Evolutionary conservation across 139 green algal species (phyloP), one percentile per base, ranked within the genome.

Genomic region (Pleodorina starrii): DNA sequence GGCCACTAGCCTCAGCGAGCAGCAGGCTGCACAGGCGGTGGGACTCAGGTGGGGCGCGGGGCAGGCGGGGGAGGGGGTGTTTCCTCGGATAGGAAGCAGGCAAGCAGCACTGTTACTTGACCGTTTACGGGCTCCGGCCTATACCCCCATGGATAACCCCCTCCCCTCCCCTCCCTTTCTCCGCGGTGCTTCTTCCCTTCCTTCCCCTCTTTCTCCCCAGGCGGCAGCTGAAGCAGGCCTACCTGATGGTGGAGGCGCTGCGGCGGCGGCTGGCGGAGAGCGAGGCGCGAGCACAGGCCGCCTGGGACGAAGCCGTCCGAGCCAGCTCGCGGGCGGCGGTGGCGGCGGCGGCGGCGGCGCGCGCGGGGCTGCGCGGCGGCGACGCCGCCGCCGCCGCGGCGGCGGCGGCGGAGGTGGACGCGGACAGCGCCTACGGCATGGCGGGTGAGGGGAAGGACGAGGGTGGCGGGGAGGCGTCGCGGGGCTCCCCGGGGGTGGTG

Each of bases 1-100:
- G 44, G 89, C 74, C 27, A 27, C 32, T 7, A 68, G 74, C 42
- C 82, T 92, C 54, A 46, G 51, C 32, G 82, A 92, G 44, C 69
- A 87, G 81, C 89, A 92, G 74, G 44, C 77, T 43, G 29, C n/a
- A 36, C 82, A 89, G 48, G 44, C 68, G 36, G 89, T 92, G 72
- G 74, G 57, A 19, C 89, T 92, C 32, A 78, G 60, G 88, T 91
- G 66, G n/a, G 86, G 12, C 0, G 75, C n/a, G n/a, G n/a, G n/a
- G n/a, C n/a, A n/a, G n/a, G n/a, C n/a, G n/a, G n/a, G n/a, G n/a
- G n/a, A n/a, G n/a, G n/a, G n/a, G n/a, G n/a, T n/a, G n/a, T n/a
- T n/a, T n/a, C n/a, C n/a, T n/a, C n/a, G n/a, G n/a, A n/a, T n/a
- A n/a, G n/a, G n/a, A n/a, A n/a, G n/a, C n/a, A n/a, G n/a, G n/a